phyloP scores from a whole-genome alignment of 257 asterid species.

The Knoxia roxburghii region DNA sequence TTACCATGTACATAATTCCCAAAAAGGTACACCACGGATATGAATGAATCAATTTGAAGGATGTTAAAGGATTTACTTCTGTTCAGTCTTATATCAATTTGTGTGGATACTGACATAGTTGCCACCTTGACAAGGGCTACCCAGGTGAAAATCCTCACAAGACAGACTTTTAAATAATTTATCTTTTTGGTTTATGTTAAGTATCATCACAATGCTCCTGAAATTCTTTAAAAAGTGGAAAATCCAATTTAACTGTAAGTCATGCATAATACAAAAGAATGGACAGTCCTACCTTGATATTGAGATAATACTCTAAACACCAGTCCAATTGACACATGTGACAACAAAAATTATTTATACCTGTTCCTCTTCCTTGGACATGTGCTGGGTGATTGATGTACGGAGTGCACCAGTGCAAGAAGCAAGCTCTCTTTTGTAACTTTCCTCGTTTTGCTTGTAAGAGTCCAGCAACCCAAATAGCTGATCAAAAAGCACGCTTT shows the following conservation, averaged over 20 bases:
- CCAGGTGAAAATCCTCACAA: too few relatives aligned
- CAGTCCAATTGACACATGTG: not conserved
- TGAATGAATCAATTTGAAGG: not conserved
- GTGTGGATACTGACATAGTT: not conserved
- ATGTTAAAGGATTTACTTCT: not conserved
- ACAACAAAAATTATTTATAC: slow-evolving; percentile 23
- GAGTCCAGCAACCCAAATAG: slow-evolving; percentile 66
- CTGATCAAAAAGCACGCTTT: slow-evolving; percentile 91
- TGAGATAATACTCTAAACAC: not conserved
- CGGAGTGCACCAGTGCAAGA: slow-evolving; percentile 94
- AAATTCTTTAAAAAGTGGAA: too few relatives aligned
- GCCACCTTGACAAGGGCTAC: too few relatives aligned
- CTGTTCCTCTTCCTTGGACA: slow-evolving; percentile 99
- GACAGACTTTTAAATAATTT: too few relatives aligned
- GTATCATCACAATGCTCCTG: too few relatives aligned
- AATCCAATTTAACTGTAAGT: not conserved
- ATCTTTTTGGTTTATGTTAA: too few relatives aligned
- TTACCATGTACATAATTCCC: not conserved
- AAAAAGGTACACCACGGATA: not conserved
- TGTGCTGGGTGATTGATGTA: slow-evolving; percentile 97
- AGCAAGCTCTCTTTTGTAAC: slow-evolving; percentile 86
- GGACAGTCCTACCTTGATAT: not conserved
- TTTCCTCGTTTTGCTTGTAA: slow-evolving; percentile 60
- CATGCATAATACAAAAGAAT: not conserved
- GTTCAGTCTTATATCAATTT: not conserved